Evolutionary conservation across 176 grass and related monocot species (phyloP).

Genomic region (Musa itinerans): DNA sequence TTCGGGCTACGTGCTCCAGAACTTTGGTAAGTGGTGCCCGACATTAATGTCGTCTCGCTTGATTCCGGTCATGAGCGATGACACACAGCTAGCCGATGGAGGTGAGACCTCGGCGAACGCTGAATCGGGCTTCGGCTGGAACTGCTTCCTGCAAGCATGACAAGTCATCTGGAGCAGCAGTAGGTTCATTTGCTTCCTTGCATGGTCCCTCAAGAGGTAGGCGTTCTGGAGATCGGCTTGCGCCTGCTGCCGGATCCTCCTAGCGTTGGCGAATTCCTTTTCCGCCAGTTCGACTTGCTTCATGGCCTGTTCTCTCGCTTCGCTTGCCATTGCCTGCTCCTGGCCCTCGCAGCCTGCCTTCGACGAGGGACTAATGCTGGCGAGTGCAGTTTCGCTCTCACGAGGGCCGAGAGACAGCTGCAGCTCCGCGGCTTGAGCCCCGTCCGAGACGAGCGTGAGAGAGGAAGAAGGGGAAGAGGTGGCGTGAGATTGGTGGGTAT

Average conservation of each 20-base stretch:
- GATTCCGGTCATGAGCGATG: too few species aligned
- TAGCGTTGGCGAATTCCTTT: conserved; percentile 55
- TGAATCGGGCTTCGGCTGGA: conserved; percentile 19
- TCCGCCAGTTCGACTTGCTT: conserved; percentile 51
- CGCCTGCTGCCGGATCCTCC: conserved; percentile 59
- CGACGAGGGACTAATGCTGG: background rate
- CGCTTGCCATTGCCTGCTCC: conserved; percentile 44
- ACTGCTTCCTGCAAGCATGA: conserved; percentile 57
- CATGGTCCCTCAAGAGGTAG: conserved; percentile 47
- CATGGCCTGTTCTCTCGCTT: conserved; percentile 41
- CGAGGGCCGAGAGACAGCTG: conserved; percentile 54
- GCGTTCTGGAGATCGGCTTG: conserved; percentile 62
- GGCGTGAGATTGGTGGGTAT: background rate
- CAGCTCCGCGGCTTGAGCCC: conserved; percentile 30
- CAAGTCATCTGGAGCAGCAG: conserved; percentile 60
- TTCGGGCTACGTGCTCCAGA: too few species aligned
- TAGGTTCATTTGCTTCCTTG: conserved; percentile 38
- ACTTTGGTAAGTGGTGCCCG: too few species aligned
- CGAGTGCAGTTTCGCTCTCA: background rate
- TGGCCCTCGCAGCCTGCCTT: conserved; percentile 33
- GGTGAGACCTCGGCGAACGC: too few species aligned
- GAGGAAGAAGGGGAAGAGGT: background rate
- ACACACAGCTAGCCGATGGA: too few species aligned
- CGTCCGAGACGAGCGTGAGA: conserved; percentile 21
- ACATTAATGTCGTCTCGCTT: too few species aligned